phyloP scores from a whole-genome alignment of 2,329 filamentous ascomycete genomes.

The Nigrospora osmanthi region DNA sequence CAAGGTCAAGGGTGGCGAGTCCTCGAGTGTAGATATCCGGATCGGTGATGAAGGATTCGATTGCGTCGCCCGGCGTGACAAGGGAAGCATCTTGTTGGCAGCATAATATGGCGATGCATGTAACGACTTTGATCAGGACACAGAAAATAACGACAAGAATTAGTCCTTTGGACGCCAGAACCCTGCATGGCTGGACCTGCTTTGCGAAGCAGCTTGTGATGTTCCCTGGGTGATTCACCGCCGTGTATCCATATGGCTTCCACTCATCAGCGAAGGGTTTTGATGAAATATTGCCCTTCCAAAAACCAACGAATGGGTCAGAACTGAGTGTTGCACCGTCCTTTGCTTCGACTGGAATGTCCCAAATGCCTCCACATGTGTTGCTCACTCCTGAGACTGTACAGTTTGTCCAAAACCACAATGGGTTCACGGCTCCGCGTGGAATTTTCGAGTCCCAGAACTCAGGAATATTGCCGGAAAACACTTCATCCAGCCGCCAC shows the following conservation, averaged over 20 bases:
- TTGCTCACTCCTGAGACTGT: no score
- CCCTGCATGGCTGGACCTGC: slow-evolving; percentile 9
- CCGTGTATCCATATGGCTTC: no score
- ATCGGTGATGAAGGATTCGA: slow-evolving; percentile 38
- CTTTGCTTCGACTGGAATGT: background rate
- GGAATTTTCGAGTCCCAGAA: slow-evolving; percentile 12
- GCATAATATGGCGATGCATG: slow-evolving; percentile 19
- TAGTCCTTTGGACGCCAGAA: slow-evolving; percentile 10
- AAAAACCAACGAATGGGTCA: no score
- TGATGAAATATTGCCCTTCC: no score
- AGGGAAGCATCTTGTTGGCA: slow-evolving; percentile 31
- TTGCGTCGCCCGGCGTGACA: slow-evolving; percentile 40
- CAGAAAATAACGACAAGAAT: slow-evolving; percentile 14
- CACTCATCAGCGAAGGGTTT: no score
- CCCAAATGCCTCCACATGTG: background rate
- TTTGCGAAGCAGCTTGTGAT: slow-evolving; percentile 13
- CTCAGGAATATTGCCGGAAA: slow-evolving; percentile 6
- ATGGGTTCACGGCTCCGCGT: slow-evolving; percentile 6
- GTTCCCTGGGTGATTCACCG: no score
- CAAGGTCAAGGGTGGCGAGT: slow-evolving; percentile 9
- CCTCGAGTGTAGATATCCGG: slow-evolving; percentile 32
- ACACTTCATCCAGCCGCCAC: slow-evolving; percentile 11
- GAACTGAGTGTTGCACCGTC: no score
- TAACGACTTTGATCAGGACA: slow-evolving; percentile 31
- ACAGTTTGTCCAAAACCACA: slow-evolving; percentile 10